Evolutionary conservation across 768 basidiomycete species (phyloP), one percentile per base, ranked within the genome.

Genomic region (Naganishia vishniacii): DNA sequence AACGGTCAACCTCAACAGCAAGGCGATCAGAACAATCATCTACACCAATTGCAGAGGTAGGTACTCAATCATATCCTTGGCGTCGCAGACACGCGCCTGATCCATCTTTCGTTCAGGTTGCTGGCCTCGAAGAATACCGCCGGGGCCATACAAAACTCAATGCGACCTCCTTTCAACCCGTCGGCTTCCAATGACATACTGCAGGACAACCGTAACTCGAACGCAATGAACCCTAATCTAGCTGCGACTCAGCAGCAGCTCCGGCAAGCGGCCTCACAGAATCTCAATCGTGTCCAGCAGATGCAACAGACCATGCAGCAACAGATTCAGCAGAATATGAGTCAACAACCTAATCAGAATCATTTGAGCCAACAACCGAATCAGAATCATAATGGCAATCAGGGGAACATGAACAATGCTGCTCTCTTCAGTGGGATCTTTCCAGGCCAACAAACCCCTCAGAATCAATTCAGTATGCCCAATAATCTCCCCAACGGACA

Each of bases 301-400:
- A 56, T 56, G 53, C 53, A 56, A 18, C 53, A 56, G 37, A 40
- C 34, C 23, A 56, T 56, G 53, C 47, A 48, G 47, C 47, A 48
- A 25, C 47, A 48, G 28, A 23, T 41, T 9, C 53, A 56, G 34
- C 53, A 56, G 23, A 56, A 56, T 56, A 16, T 56, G 5, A 29
- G 34, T 1, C 53, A 56, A 41, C 53, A 56, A 34, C 53, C n/a
- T 7, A 4, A 15, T 6, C 53, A 56, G 34, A 32, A 56, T 25
- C 28, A 56, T 40, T n/a, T 40, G 5, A 20, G 34, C 1, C 53
- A 56, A 41, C 53, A 56, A 34, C 53, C 34, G 15, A 56, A 56
- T 41, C 37, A 41, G 23, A 56, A 56, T 40, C 53, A 6, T 13
- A 25, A 37, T 26, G 53, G 53, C 23, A 56, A 56, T 26, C 53